Percentiles rank a stretch among this genome's conserved stretches.
These are phyloP conservation scores for Acanthamoeba sp. DNA, from an alignment of 208 protist species.

Conservation along the genomic window DNA sequence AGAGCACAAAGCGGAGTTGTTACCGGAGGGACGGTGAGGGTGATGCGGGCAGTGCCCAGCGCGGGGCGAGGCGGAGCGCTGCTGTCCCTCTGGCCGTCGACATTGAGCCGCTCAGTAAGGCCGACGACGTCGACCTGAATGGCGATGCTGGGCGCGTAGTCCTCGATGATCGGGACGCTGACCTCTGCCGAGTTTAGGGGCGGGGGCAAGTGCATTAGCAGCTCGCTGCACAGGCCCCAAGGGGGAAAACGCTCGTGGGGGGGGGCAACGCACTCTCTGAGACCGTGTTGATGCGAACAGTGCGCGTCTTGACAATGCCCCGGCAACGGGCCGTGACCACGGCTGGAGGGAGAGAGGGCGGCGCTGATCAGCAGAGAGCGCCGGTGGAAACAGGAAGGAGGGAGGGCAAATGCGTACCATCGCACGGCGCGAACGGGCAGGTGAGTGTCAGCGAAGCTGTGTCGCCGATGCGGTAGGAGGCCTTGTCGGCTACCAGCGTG, in stretches of 20 bases:
- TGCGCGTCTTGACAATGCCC: conserved; percentile 70
- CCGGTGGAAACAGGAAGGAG: too few species aligned
- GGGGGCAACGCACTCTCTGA: conserved; percentile 14
- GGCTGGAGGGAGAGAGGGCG: too few species aligned
- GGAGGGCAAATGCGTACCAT: neutral
- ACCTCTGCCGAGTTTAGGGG: neutral
- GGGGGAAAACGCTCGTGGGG: too few species aligned
- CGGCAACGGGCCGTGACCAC: conserved; percentile 60
- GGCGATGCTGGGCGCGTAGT: conserved; percentile 71
- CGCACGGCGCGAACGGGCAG: conserved; percentile 67
- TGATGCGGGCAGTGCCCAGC: conserved; percentile 65
- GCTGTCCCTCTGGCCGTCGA: conserved; percentile 51
- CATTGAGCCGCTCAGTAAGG: conserved; percentile 44
- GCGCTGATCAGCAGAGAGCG: too few species aligned
- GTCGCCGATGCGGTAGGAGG: conserved; percentile 70
- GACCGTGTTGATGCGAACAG: conserved; percentile 18
- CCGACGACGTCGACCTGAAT: conserved; percentile 71
- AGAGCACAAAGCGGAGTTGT: neutral
- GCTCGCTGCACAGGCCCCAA: neutral
- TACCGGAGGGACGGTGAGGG: conserved; percentile 64
- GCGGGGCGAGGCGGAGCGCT: conserved; percentile 66
- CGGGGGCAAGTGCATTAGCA: neutral
- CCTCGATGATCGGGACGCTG: conserved; percentile 71
- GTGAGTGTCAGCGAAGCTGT: conserved; percentile 12
- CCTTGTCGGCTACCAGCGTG: conserved; percentile 33